Evolutionary conservation across 805 yeast species (phyloP).

Genomic region (Myxozyma lipomycoides): DNA sequence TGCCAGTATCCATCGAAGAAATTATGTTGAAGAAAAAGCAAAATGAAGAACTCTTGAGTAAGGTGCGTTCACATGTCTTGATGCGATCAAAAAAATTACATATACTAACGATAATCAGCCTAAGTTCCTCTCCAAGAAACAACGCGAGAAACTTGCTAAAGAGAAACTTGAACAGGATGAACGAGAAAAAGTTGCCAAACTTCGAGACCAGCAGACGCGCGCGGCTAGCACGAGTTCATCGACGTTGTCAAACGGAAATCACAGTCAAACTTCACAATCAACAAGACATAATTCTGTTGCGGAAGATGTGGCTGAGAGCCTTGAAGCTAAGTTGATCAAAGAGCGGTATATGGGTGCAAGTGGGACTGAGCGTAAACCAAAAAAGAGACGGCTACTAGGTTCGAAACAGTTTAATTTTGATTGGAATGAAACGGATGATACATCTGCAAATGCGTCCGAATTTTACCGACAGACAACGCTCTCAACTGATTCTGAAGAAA

Average conservation of each 20-base stretch:
- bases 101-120: constrained; percentile 34
- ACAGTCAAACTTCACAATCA: neutral
- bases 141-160: constrained; percentile 41
- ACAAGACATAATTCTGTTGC: neutral
- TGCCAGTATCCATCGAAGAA: constrained; percentile 37
- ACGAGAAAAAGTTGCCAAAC: neutral
- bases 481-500: constrained; percentile 20
- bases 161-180: constrained; percentile 26
- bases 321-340: constrained; percentile 17
- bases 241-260: neutral
- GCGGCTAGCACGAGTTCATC: neutral
- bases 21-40: constrained; percentile 29
- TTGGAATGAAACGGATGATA: constrained; percentile 70
- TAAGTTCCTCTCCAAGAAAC: constrained; percentile 46
- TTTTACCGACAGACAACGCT: constrained; percentile 44
- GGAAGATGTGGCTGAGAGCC: neutral
- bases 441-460: constrained; percentile 37
- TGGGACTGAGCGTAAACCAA: constrained; percentile 6
- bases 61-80: constrained; percentile 7
- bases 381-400: constrained; percentile 23
- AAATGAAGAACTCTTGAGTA: constrained; percentile 22
- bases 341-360: constrained; percentile 25
- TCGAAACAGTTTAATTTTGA: constrained; percentile 54
- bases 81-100: neutral
- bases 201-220: neutral